Evolutionary conservation across 768 basidiomycete species (phyloP), one percentile per base, ranked within the genome.

Genomic region (Tephrocybe sp.): DNA sequence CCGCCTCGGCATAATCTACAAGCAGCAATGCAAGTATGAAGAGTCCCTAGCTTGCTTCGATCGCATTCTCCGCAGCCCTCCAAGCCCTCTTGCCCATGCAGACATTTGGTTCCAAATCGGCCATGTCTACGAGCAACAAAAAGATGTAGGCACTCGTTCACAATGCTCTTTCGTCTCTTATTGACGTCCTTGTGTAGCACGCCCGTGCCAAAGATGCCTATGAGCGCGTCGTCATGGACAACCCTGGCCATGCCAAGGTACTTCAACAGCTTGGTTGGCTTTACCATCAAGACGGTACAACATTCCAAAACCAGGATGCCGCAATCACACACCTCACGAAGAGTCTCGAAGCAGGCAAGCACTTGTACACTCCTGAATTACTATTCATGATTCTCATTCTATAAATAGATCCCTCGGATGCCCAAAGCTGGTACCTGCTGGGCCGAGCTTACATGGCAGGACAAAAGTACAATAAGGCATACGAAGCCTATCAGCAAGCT

Each of bases 91-190:
- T 25, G 95, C 94, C 13, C 90, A 94, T 59, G 90, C 93, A 48
- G 97, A 99, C 59, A 98, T 99, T 56, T 98, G 94, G 94, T 98
- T 98, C 82, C 97, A 99, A 71, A 97, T 99, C 53, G 97, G 97
- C 2, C 97, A 98, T 62, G 95, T 98, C 16, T 93, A 91, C 60
- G 97, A 98, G 68, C 94, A 97, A 64, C 91, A 95, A 68, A 88
- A 93, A 70, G 94, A 98, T 65, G 94, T 94, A 64, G 69, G 72
- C 69, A 39, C 18, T 11, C n/a, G 12, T 42, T 40, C 30, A 29
- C 31, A 31, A 4, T 24, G 18, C 37, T 22, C 11, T 18, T 30
- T 4, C 3, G 11, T 34, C 16, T 18, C 38, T n/a, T n/a, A 11
- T 19, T 15, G 15, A 51, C 37, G 41, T 46, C 13, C 24, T 25